A percentile compares a stretch with the other conserved stretches of the same genome.
phyloP scores from a whole-genome alignment of 169 alveolate species.

The Eimeria nieschulzi region DNA sequence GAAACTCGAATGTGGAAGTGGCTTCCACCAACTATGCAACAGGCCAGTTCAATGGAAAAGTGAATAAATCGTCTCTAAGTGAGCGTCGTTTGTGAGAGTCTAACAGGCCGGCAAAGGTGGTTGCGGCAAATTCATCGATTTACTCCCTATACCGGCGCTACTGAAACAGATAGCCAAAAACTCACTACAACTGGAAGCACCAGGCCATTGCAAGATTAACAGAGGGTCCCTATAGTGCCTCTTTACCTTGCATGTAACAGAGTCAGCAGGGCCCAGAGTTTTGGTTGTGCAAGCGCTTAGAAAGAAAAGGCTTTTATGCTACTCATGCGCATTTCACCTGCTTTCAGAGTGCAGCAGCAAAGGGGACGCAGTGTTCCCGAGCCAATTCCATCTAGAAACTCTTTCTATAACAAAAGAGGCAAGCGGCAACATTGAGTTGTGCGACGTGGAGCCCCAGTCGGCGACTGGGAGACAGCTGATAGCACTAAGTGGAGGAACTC shows the following conservation, averaged over 20 bases:
- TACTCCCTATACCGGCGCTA: too few relatives aligned
- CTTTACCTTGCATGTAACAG: too few relatives aligned
- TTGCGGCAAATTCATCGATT: too few relatives aligned
- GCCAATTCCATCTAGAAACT: constrained; percentile 28
- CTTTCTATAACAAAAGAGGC: not conserved
- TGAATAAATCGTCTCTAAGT: constrained; percentile 19
- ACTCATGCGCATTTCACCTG: not conserved
- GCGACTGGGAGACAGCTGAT: constrained; percentile 49
- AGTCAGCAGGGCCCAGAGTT: too few relatives aligned
- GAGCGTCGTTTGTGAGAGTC: not conserved
- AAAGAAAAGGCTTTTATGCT: not conserved
- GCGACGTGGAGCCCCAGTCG: constrained; percentile 44
- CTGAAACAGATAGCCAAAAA: too few relatives aligned
- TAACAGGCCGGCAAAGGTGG: too few relatives aligned
- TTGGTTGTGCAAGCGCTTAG: too few relatives aligned
- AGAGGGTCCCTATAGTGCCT: too few relatives aligned
- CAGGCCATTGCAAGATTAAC: too few relatives aligned
- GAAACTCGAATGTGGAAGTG: not conserved
- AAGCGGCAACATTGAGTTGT: constrained; percentile 21
- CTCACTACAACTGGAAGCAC: too few relatives aligned
- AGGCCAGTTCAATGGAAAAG: constrained; percentile 49
- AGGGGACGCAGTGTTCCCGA: constrained; percentile 31
- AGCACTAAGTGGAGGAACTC: not conserved
- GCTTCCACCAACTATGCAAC: not conserved
- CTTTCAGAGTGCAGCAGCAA: constrained; percentile 32